These are phyloP conservation scores for Flaveria linearis DNA, from an alignment of 129 eudicot genomes.

Conservation along the genomic window DNA sequence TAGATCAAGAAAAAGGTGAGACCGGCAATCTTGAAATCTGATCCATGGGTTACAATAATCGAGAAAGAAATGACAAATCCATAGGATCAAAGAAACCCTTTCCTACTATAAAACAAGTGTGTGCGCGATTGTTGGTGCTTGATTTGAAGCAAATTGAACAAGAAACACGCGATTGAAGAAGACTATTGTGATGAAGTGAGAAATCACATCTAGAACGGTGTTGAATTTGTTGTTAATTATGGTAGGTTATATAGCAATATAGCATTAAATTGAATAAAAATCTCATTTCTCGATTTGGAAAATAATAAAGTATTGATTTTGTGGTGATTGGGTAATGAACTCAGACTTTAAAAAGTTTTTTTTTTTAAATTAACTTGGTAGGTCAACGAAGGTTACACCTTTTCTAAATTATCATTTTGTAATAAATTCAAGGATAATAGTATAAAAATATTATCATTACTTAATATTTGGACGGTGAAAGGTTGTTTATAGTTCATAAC, in stretches of 20 bases:
- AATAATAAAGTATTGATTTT: not conserved
- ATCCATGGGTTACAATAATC: conserved; percentile 39
- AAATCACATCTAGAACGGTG: conserved; percentile 63
- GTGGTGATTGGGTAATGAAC: conserved; percentile 36
- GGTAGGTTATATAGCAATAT: conserved; percentile 33
- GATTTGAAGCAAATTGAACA: conserved; percentile 38
- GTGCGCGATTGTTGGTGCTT: conserved; percentile 26
- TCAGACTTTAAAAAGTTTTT: conserved; percentile 27
- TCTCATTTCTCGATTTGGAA: conserved; percentile 23
- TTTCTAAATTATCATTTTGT: conserved; percentile 1
- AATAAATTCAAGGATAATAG: not conserved
- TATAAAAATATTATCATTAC: conserved; percentile 8
- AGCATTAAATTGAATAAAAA: conserved; percentile 30
- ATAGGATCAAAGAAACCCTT: conserved; percentile 40
- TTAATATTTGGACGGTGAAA: conserved; percentile 6
- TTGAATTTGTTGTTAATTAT: conserved; percentile 43
- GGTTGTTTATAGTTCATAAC: not conserved
- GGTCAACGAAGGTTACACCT: conserved; percentile 34
- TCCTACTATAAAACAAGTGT: conserved; percentile 31
- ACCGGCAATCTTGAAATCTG: conserved; percentile 51
- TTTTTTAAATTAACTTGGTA: conserved; percentile 11
- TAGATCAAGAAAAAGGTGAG: conserved; percentile 49
- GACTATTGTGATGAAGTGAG: conserved; percentile 37
- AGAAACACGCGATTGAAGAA: conserved; percentile 24
- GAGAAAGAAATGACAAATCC: conserved; percentile 20